Evolutionary conservation across 2,329 filamentous ascomycete species (phyloP), one percentile per base, ranked within the genome.

Genomic region (Trichophaea hybrida): DNA sequence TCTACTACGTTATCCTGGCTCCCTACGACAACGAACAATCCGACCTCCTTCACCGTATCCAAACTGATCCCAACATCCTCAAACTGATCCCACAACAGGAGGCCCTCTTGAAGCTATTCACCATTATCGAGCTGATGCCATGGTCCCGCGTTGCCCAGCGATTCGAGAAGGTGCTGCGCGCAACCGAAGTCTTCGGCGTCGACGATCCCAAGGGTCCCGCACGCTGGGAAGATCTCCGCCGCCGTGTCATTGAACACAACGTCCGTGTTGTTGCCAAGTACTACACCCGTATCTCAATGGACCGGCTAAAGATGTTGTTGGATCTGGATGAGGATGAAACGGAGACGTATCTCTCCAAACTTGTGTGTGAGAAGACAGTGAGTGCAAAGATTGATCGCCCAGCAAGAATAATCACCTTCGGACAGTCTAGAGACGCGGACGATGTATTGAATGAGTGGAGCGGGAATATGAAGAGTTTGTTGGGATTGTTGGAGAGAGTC

Each of bases 361-460:
- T 98, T 62, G 93, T 98, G 54, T 96, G 90, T 46, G 89, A 87
- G 66, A 97, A 97, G 82, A 98, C 93, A 6, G 91, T 98, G 64
- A 95, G 93, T 70, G 93, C 93, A 64, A 94, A 94, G 75, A 98
- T 98, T 69, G 93, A 98, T 73, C 82, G 93, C 52, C 93, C 93
- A 0, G 93, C 93, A 5, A 81, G 87, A 60, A 80, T 97, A 62
- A 89, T 98, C 69, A 95, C 79, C 73, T 98, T 98, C 71, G 89
- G 91, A 64, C 93, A 94, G 78, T 88, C 90, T 56, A 82, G 91
- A 65, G 90, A 95, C 73, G 88, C 90, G 1, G 93, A 98, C 71
- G 93, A 98, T 73, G 83, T 96, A 57, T 76, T 98, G 70, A 98
- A 98, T 71, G 93, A 98, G 75, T 98, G 93, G 93, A 95, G 89